These are phyloP conservation scores for Dalbergia cultrata DNA, from an alignment of 306 rosid genomes.

Conservation along the genomic window DNA sequence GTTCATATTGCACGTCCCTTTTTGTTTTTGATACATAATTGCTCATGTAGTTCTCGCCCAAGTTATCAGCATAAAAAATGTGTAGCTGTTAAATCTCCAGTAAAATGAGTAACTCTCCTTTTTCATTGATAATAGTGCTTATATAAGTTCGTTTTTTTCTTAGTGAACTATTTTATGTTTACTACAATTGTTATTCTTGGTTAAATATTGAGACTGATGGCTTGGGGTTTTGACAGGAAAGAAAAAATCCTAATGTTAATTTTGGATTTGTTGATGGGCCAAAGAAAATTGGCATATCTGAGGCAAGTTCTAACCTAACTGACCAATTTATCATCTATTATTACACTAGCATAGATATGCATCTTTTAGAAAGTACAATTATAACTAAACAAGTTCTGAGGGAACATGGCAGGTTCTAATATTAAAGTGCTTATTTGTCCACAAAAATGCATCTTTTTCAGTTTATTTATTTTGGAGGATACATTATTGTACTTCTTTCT, in stretches of 20 bases:
- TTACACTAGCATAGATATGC: conserved; percentile 16
- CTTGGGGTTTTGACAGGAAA: conserved; percentile 61
- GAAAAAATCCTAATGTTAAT: conserved; percentile 60
- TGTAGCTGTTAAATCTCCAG: neutral
- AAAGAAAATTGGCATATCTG: conserved; percentile 71
- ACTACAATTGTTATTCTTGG: neutral
- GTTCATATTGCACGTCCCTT: neutral
- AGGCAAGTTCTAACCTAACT: conserved; percentile 65
- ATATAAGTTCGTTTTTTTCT: neutral
- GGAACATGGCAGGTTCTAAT: neutral
- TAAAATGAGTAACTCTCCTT: neutral
- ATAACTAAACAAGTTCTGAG: neutral
- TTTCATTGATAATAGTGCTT: neutral
- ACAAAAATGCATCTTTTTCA: conserved; percentile 19
- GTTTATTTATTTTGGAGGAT: conserved; percentile 13
- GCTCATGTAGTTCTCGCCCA: neutral
- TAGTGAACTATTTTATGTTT: neutral
- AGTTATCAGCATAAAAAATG: neutral
- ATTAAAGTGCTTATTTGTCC: conserved; percentile 25
- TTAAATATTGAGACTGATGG: conserved; percentile 38
- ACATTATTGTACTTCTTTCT: neutral
- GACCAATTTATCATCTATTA: neutral
- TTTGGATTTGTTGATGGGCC: conserved; percentile 70
- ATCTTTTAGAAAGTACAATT: conserved; percentile 30
- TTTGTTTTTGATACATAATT: neutral